phyloP scores from a whole-genome alignment of 2,329 filamentous ascomycete species.

The Nannizziopsis barbatae region DNA sequence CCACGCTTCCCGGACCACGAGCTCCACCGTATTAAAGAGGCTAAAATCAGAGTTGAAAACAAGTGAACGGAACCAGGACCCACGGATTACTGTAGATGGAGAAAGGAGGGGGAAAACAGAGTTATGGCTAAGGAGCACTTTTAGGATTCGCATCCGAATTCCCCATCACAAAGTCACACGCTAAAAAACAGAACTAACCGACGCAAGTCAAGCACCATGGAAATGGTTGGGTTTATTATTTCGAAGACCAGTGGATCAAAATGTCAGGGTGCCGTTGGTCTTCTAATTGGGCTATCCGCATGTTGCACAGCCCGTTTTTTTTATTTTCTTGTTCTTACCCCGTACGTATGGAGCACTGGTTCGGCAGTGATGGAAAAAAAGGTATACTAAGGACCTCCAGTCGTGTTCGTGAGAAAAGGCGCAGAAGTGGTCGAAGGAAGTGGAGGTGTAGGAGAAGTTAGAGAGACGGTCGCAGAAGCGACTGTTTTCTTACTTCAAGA shows the following conservation, averaged over 20 bases:
- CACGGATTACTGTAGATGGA: conserved; percentile 9
- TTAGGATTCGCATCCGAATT: conserved; percentile 8
- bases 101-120: conserved; percentile 3
- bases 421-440: no score
- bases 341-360: neutral
- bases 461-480: no score
- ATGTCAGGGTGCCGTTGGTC: conserved; percentile 5
- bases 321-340: conserved; percentile 12
- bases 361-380: no score
- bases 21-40: conserved; percentile 4
- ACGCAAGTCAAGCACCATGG: conserved; percentile 11
- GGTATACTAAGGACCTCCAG: no score
- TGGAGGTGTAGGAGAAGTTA: no score
- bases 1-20: conserved; percentile 8
- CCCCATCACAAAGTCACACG: conserved; percentile 11
- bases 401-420: no score
- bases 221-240: conserved; percentile 12
- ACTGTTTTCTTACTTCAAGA: no score
- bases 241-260: conserved; percentile 9
- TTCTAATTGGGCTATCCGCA: conserved; percentile 6
- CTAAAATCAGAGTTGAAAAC: conserved; percentile 8
- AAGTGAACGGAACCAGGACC: conserved; percentile 13
- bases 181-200: neutral
- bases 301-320: conserved; percentile 15
- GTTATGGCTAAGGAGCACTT: neutral